A percentile compares a stretch with the other conserved stretches of the same genome.
Evolutionary conservation across 768 basidiomycete species (phyloP).

Genomic region (Rickenella mellea): DNA sequence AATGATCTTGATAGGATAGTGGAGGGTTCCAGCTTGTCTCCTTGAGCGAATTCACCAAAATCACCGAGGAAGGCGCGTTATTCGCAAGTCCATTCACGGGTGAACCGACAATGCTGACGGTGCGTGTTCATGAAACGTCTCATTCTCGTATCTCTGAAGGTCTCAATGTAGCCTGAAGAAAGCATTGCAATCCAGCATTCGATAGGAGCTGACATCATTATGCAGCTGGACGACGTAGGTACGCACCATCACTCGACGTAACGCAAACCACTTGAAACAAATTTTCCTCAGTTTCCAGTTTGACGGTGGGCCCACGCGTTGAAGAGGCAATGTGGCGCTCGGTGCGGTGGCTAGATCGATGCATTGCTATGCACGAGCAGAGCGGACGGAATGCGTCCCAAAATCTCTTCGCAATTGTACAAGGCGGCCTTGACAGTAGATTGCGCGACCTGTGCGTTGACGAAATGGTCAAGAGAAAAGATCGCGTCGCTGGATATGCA

Average conservation of each 20-base stretch:
- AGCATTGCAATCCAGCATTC: conserved; percentile 85
- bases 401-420: conserved; percentile 88
- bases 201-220: conserved; percentile 89
- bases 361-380: conserved; percentile 64
- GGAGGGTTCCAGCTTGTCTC: conserved; percentile 88
- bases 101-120: conserved; percentile 81
- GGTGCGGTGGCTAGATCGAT: conserved; percentile 84
- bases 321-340: conserved; percentile 85
- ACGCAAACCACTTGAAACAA: background rate
- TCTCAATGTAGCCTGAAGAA: conserved; percentile 63
- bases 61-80: conserved; percentile 83
- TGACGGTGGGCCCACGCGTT: conserved; percentile 74
- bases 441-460: conserved; percentile 71
- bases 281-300: conserved; percentile 52
- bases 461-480: conserved; percentile 71
- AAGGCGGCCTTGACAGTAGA: conserved; percentile 69
- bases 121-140: conserved; percentile 23
- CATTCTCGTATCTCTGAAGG: background rate
- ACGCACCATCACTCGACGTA: conserved; percentile 6
- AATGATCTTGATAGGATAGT: conserved; percentile 48
- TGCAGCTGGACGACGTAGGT: conserved; percentile 93
- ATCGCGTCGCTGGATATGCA: conserved; percentile 80
- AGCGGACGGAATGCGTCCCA: conserved; percentile 59
- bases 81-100: conserved; percentile 83
- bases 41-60: conserved; percentile 71